Evolutionary conservation across 1,284 basidiomycete genomes (phyloP).

Genomic region (Sanghuangporus weigelae): DNA sequence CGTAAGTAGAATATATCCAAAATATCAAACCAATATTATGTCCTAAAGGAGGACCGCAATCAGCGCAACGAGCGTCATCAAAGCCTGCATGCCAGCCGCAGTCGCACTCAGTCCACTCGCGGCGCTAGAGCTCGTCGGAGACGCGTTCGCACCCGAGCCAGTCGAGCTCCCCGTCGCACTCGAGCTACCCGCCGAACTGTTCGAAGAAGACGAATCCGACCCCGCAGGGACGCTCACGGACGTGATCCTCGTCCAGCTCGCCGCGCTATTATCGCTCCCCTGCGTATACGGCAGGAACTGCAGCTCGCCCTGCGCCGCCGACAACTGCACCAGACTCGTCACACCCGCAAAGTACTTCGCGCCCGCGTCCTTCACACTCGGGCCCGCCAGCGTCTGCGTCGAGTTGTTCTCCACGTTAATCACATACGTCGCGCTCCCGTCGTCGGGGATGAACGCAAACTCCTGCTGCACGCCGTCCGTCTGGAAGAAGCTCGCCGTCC

Average conservation of each 20-base stretch:
- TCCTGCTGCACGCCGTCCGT: slow-evolving; percentile 69
- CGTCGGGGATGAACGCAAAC: slow-evolving; percentile 82
- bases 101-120: not conserved
- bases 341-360: slow-evolving; percentile 73
- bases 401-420: slow-evolving; percentile 77
- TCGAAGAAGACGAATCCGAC: not conserved
- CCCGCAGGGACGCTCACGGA: slow-evolving; percentile 26
- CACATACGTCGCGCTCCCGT: slow-evolving; percentile 74
- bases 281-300: slow-evolving; percentile 63
- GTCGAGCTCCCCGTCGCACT: not conserved
- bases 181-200: not conserved
- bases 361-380: slow-evolving; percentile 57
- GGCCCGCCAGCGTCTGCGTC: slow-evolving; percentile 67
- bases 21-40: not conserved
- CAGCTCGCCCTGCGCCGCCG: slow-evolving; percentile 53
- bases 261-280: slow-evolving; percentile 37
- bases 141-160: not conserved
- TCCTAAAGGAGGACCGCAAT: not conserved
- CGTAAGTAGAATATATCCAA: no score
- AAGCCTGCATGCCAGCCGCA: not conserved
- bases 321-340: slow-evolving; percentile 70
- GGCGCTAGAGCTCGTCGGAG: not conserved
- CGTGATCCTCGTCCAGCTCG: slow-evolving; percentile 44
- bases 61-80: not conserved
- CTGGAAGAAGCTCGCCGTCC: slow-evolving; percentile 74